A percentile compares a stretch with the other conserved stretches of the same genome.
Conservation (phyloP, 768 basidiomycete species). For the Butyriboletus loyo region DNA sequence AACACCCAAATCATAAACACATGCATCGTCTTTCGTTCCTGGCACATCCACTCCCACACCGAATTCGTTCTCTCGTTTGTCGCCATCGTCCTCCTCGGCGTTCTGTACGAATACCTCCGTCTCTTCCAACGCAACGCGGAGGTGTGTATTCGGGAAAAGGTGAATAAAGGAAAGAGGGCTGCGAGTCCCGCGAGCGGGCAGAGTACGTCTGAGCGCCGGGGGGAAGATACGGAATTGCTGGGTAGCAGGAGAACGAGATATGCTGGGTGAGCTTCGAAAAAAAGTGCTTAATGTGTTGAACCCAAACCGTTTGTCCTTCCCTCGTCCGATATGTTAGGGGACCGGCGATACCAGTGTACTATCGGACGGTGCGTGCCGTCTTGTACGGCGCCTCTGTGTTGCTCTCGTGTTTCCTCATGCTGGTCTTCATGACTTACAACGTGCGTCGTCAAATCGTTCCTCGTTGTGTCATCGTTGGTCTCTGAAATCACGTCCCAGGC, state of each 20-base stretch:
- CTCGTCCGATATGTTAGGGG: neutral
- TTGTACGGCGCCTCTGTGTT: conserved; percentile 77
- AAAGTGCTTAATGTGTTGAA: neutral
- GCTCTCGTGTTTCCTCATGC: conserved; percentile 88
- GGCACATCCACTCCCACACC: conserved; percentile 63
- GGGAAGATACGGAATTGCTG: conserved; percentile 56
- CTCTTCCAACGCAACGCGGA: conserved; percentile 60
- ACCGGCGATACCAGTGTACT: conserved; percentile 13
- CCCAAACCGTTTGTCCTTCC: neutral
- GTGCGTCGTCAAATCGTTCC: conserved; percentile 42
- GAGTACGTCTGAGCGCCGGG: conserved; percentile 41
- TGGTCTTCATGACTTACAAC: conserved; percentile 97
- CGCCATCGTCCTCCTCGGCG: conserved; percentile 60
- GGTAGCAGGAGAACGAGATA: conserved; percentile 41
- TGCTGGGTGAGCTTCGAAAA: conserved; percentile 36
- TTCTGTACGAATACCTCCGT: conserved; percentile 81
- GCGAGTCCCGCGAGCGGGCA: conserved; percentile 37
- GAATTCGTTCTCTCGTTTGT: conserved; percentile 64
- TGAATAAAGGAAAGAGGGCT: conserved; percentile 50
- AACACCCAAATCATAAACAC: conserved; percentile 78
- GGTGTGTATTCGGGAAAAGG: conserved; percentile 47
- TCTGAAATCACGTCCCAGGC: conserved; percentile 46
- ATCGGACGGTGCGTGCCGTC: conserved; percentile 57
- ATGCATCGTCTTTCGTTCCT: conserved; percentile 75
- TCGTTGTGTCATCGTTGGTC: neutral